Evolutionary conservation across 2,329 filamentous ascomycete genomes (phyloP).

Genomic region (Samsoniella hepiali): DNA sequence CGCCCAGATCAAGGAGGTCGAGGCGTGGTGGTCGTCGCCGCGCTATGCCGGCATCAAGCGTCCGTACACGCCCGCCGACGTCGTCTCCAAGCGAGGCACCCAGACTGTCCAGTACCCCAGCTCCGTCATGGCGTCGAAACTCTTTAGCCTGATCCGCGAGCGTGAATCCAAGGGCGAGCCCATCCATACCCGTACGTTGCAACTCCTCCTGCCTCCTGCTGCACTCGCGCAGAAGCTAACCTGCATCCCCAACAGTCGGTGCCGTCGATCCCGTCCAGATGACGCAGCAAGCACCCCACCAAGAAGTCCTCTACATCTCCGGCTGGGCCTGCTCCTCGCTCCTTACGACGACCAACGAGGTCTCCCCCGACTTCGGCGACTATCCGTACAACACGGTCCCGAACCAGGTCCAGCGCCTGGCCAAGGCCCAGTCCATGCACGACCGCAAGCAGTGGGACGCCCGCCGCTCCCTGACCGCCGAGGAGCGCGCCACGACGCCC

Average conservation of each 20-base stretch:
- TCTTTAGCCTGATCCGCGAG: slow-evolving; percentile 85
- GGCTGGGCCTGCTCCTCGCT: slow-evolving; percentile 97
- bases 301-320: slow-evolving; percentile 93
- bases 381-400: slow-evolving; percentile 99
- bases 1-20: slow-evolving; percentile 77
- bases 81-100: slow-evolving; percentile 88
- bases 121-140: slow-evolving; percentile 90
- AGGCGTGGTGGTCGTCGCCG: slow-evolving; percentile 85
- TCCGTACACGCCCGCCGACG: slow-evolving; percentile 84
- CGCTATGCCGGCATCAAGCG: slow-evolving; percentile 87
- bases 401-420: slow-evolving; percentile 92
- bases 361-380: slow-evolving; percentile 95
- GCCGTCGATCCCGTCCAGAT: slow-evolving; percentile 99
- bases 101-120: slow-evolving; percentile 86
- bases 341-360: slow-evolving; percentile 91
- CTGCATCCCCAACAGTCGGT: slow-evolving; percentile 62
- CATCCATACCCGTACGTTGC: slow-evolving; percentile 77
- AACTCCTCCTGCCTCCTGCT: not conserved
- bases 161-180: slow-evolving; percentile 75
- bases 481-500: slow-evolving; percentile 70
- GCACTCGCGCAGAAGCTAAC: not conserved
- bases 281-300: slow-evolving; percentile 95
- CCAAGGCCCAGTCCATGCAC: slow-evolving; percentile 96
- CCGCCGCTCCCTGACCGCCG: slow-evolving; percentile 71
- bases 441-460: slow-evolving; percentile 93